Percentiles rank a stretch among this genome's conserved stretches.
These are phyloP conservation scores for Rhynchosporium secalis DNA, from an alignment of 2,329 filamentous ascomycete species.

Conservation along the genomic window DNA sequence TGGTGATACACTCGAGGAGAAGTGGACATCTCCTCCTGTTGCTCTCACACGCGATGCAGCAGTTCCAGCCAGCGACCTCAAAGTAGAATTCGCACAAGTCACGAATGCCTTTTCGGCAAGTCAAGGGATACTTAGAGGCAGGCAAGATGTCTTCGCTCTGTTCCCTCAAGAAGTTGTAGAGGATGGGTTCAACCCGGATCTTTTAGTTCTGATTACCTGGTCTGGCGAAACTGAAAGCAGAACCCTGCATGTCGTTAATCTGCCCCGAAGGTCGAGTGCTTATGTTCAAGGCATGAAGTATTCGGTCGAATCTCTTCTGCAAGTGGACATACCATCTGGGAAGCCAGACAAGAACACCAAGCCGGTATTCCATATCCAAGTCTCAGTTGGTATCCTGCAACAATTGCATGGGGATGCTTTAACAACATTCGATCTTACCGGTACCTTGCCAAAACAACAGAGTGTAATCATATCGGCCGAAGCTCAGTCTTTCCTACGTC, in stretches of 20 bases:
- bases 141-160: constrained; percentile 52
- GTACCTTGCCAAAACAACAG: constrained; percentile 60
- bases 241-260: constrained; percentile 37
- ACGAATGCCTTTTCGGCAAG: constrained; percentile 38
- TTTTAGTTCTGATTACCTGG: constrained; percentile 49
- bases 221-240: constrained; percentile 24
- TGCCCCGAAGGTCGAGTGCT: constrained; percentile 33
- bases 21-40: constrained; percentile 48
- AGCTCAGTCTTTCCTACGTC: constrained; percentile 62
- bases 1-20: constrained; percentile 52
- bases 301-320: constrained; percentile 37
- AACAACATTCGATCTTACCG: constrained; percentile 63
- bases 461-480: constrained; percentile 54
- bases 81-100: constrained; percentile 39
- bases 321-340: constrained; percentile 27
- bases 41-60: constrained; percentile 39
- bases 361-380: constrained; percentile 56
- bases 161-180: constrained; percentile 50
- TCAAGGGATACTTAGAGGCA: constrained; percentile 49
- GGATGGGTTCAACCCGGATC: constrained; percentile 50
- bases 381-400: constrained; percentile 63
- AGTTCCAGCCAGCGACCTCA: constrained; percentile 38
- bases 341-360: constrained; percentile 17
- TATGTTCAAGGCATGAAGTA: constrained; percentile 27
- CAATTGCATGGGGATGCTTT: constrained; percentile 56